Percentiles rank a stretch among this genome's conserved stretches.
Conservation (phyloP, 2,329 filamentous ascomycete genomes). For the Arthrobotrys iridis region DNA sequence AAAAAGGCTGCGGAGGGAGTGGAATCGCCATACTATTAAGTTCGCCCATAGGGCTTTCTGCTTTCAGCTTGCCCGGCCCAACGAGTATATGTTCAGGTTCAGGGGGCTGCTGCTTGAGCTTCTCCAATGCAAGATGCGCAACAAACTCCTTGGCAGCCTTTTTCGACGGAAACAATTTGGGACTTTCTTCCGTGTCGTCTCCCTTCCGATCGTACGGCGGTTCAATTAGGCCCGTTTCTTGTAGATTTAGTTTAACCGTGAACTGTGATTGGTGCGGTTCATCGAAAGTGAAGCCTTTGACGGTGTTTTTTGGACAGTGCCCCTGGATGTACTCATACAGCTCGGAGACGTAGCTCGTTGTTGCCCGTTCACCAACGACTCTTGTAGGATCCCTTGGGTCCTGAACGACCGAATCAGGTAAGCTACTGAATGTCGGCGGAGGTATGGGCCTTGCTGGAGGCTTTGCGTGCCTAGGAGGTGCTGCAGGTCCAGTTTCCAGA, state of each 20-base stretch:
- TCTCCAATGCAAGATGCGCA: conserved; percentile 20
- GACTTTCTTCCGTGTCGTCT: conserved; percentile 17
- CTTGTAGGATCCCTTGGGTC: conserved; percentile 34
- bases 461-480: conserved; percentile 41
- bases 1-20: not conserved
- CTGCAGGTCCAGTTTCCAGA: conserved; percentile 14
- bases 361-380: conserved; percentile 39
- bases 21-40: conserved; percentile 37
- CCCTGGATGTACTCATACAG: conserved; percentile 53
- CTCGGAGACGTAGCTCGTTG: conserved; percentile 41
- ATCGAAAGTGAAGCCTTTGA: conserved; percentile 25
- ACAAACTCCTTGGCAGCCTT: conserved; percentile 49
- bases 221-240: conserved; percentile 13
- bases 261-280: conserved; percentile 49
- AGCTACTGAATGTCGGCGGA: conserved; percentile 32
- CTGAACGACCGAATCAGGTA: conserved; percentile 26
- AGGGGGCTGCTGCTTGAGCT: conserved; percentile 4
- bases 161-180: conserved; percentile 49
- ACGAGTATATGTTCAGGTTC: conserved; percentile 36
- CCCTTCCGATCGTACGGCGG: conserved; percentile 36
- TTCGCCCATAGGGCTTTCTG: conserved; percentile 50
- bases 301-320: conserved; percentile 19
- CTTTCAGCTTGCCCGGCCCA: conserved; percentile 32
- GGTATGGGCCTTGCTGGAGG: conserved; percentile 31
- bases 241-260: conserved; percentile 25